Evolutionary conservation across 345 rosid genomes (phyloP).

Genomic region (Moricandia arvensis): DNA sequence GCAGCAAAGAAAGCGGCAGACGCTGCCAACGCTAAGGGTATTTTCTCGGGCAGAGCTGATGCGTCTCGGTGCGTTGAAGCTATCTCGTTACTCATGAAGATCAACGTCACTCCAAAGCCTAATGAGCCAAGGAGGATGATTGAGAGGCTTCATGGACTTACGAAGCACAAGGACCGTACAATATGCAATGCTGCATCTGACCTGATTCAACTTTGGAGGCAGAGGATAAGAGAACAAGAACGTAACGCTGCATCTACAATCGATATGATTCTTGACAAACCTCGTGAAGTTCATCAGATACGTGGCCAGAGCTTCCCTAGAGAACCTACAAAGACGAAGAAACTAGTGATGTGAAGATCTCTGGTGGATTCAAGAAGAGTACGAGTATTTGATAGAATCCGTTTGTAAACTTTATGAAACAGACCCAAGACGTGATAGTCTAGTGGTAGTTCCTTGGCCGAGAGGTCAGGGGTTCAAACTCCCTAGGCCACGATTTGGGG

Average conservation of each 20-base stretch:
- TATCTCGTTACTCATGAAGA: neutral
- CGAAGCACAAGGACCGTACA: constrained; percentile 18
- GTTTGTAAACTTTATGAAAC: neutral
- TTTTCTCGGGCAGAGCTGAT: neutral
- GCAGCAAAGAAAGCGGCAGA: constrained; percentile 27
- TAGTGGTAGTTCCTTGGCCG: no score
- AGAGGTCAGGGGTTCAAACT: no score
- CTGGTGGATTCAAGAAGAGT: neutral
- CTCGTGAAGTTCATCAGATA: neutral
- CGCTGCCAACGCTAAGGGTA: neutral
- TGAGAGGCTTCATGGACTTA: constrained; percentile 16
- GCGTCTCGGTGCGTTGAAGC: constrained; percentile 3
- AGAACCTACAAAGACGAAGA: neutral
- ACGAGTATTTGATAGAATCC: neutral
- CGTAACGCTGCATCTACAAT: neutral
- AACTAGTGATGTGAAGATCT: neutral
- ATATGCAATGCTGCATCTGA: neutral
- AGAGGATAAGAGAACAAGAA: neutral
- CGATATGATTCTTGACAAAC: neutral
- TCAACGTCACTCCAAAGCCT: neutral
- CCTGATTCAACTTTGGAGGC: constrained; percentile 10
- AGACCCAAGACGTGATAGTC: no score
- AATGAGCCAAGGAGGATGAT: constrained; percentile 5
- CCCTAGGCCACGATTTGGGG: no score
- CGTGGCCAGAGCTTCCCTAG: neutral